Evolutionary conservation across 2,329 filamentous ascomycete genomes (phyloP).

Genomic region (Mollisiaceae sp.): DNA sequence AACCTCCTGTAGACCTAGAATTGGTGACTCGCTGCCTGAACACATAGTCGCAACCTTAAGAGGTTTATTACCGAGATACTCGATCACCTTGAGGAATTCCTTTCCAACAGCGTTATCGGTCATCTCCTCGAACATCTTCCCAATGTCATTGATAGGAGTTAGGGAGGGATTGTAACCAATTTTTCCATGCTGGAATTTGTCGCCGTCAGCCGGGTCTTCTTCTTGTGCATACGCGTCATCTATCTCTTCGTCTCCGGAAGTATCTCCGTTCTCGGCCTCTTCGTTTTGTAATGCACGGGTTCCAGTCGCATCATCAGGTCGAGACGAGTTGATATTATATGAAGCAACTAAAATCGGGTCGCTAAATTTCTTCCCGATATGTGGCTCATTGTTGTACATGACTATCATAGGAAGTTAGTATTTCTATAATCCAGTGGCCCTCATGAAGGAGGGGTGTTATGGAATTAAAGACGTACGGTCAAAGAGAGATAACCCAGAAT

Average conservation of each 20-base stretch:
- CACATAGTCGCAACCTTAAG: constrained; percentile 71
- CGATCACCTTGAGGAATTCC: neutral
- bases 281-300: no score
- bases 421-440: no score
- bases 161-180: neutral
- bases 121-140: neutral
- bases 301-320: no score
- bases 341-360: no score
- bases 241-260: no score
- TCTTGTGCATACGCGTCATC: neutral
- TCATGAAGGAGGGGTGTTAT: no score
- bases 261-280: neutral
- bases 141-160: neutral
- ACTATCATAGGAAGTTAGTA: no score
- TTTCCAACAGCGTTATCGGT: neutral
- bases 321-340: no score
- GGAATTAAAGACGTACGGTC: no score
- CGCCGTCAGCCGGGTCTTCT: neutral
- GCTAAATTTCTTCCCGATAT: no score
- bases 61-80: constrained; percentile 21
- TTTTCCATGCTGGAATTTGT: neutral
- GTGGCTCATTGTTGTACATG: no score
- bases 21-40: constrained; percentile 77
- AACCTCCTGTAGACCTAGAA: constrained; percentile 68
- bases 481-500: no score